Evolutionary conservation across 31 red algal species (phyloP).

Genomic region (Bonnemaisonia californica): DNA sequence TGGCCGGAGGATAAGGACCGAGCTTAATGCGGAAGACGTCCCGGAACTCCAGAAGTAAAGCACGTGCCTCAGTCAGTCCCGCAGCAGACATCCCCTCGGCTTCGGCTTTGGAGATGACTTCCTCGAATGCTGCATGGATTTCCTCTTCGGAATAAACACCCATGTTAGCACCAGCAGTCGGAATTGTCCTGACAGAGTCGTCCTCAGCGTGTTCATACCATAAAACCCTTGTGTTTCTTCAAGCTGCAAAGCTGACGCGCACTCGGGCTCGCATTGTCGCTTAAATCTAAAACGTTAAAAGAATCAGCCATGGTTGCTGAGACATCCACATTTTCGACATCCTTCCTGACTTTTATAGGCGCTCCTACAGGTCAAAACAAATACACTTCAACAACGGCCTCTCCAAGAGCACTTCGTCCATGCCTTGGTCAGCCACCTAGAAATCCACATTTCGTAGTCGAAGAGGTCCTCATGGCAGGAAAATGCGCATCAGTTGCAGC

Average conservation of each 20-base stretch:
- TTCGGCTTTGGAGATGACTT: background rate
- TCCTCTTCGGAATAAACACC: background rate
- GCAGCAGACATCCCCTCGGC: background rate
- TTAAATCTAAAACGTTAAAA: background rate
- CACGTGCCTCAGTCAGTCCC: background rate
- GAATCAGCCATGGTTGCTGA: background rate
- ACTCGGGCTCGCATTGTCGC: background rate
- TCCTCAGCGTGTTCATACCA: background rate
- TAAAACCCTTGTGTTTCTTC: background rate
- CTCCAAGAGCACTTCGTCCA: background rate
- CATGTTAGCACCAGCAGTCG: background rate
- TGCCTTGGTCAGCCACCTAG: background rate
- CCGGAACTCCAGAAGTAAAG: background rate
- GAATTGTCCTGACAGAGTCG: background rate
- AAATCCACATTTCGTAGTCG: background rate
- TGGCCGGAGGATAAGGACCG: constrained; percentile 1
- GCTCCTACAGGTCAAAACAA: background rate
- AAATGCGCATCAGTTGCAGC: background rate
- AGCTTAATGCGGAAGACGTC: constrained; percentile 29
- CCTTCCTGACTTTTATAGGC: background rate
- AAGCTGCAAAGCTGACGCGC: background rate
- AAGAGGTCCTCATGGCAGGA: background rate
- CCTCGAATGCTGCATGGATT: background rate
- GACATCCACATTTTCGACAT: background rate
- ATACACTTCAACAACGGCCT: background rate